Evolutionary conservation across 225 moss, liverwort and hornwort species (phyloP), one percentile per base, ranked within the genome.

Genomic region (Sphagnum tenellum): DNA sequence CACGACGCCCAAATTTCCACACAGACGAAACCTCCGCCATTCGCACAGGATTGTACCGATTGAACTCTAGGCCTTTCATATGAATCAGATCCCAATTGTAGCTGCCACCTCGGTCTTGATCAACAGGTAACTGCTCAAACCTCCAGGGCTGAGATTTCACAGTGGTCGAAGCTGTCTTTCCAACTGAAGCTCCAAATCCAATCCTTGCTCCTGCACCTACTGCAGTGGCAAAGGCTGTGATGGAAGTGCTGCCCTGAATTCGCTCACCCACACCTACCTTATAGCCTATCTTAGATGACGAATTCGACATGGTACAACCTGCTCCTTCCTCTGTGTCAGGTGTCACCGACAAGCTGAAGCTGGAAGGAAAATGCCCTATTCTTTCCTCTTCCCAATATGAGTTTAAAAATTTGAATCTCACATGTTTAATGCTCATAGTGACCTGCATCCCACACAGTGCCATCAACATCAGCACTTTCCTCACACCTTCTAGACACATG

Each of bases 251-350:
- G 4, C 10, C 67, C 10, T 1, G 2, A 49, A 68, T 68, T 9
- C 59, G 59, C 49, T 68, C 67, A 2, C 50, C 49, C 3, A 48
- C 29, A 9, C 67, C 67, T 45, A 68, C 44, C 60, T 68, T 68
- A 50, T 46, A 67, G 7, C 10, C 11, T 49, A 50, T 45, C 13
- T 68, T 68, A 3, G 44, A 51, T 11, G 67, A 68, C 9, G 56
- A 57, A 48, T 68, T 68, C 2, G 67, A 68, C 67, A 68, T 68
- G 12, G 67, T 59, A 59, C 67, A 68, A 44, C 67, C 47, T 49
- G 56, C 67, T 57, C 59, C 67, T 48, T 68, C 67, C 5, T 12
- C 11, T 10, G 67, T 68, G 29, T 59, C 14, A 4, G 59, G 67
- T 12, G 60, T 68, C 44, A 60, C 67, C 57, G 59, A 12, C 47